A percentile compares a stretch with the other conserved stretches of the same genome.
Conservation (phyloP, 129 eudicot species). For the Daucus carota region DNA sequence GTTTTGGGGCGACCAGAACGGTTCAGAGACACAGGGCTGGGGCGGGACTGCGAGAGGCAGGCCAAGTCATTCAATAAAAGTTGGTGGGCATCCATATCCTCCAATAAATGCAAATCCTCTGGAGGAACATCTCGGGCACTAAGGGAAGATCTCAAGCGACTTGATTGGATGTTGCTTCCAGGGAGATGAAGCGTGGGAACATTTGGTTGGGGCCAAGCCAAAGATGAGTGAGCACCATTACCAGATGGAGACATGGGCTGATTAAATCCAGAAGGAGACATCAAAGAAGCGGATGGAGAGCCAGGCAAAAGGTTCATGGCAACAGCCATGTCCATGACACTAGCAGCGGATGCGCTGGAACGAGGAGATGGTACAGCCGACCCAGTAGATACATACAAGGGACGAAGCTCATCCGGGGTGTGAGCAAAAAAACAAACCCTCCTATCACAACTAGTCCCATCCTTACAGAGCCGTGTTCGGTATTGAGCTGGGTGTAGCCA, state of each 20-base stretch:
- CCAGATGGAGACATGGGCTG: conserved; percentile 14
- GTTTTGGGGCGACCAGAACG: conserved; percentile 11
- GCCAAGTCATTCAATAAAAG: conserved; percentile 14
- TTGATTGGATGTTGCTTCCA: conserved; percentile 28
- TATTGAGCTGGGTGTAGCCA: conserved; percentile 34
- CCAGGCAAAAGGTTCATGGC: conserved; percentile 19
- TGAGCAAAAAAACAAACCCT: conserved; percentile 31
- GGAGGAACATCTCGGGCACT: conserved; percentile 30
- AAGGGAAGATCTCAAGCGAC: conserved; percentile 30
- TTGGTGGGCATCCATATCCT: conserved; percentile 30
- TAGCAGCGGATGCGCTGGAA: conserved; percentile 12
- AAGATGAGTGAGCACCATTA: conserved; percentile 14
- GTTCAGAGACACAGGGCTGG: conserved; percentile 8
- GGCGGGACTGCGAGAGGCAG: conserved; percentile 8
- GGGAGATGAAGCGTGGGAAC: conserved; percentile 36
- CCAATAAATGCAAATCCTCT: conserved; percentile 24
- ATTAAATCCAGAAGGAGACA: conserved; percentile 15
- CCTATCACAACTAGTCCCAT: conserved; percentile 17
- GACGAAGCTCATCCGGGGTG: conserved; percentile 18
- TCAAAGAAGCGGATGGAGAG: conserved; percentile 6
- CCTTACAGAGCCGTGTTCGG: conserved; percentile 25
- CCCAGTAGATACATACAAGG: conserved; percentile 22
- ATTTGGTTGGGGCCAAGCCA: conserved; percentile 18
- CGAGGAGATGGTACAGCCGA: conserved; percentile 25
- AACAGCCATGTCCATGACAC: conserved; percentile 19